Base-by-base conservation (phyloP, 768 basidiomycete species). In the Xerocomus potaroensis region DNA sequence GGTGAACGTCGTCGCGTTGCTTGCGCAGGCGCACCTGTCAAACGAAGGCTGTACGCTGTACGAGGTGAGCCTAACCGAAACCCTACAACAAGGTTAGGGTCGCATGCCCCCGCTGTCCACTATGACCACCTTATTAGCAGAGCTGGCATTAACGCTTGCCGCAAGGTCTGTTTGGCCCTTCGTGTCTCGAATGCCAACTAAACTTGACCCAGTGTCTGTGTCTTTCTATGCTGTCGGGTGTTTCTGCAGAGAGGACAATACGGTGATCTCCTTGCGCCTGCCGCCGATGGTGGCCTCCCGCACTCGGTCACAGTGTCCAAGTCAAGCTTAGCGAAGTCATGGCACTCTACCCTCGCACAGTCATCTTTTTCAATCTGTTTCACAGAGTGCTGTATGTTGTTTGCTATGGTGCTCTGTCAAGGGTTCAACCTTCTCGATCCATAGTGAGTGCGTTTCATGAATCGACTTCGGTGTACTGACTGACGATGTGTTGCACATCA, bases 351-450 rank as follows among this genome's bases (percentile, higher is more conserved):
- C 4, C 58, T 87, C 1, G 73, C 88, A 0, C 69, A 82, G 34
- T 70, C 68, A 1, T 62, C 81, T 7, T 91, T 92, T 55, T 76
- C 86, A 0, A 65, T 80, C 26, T 83, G 81, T 55, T 87, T 91
- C 61, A 76, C 84, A 1, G 90, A 91, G 65, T 79, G 82, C 42
- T 83, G 81, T 51, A 76, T 79, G 56, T 67, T 91, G 49, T 91
- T 91, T 56, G 51, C 80, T 11, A 70, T 91, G 46, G 69, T 91
- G 5, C 77, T 91, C 65, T 74, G 78, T n/a, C 89, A 92, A 65
- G 84, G 76, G 3, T 43, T 80, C 38, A 69, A 73, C 32, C 34
- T 81, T 1, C 70, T 90, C 30, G 68, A 75, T 29, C 58, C 80
- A 10, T 62, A 65, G 86, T 88, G 39, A 48, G 82, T 72, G 19